Evolutionary conservation across 2,329 filamentous ascomycete species (phyloP).

Genomic region (Phialemonium atrogriseum): DNA sequence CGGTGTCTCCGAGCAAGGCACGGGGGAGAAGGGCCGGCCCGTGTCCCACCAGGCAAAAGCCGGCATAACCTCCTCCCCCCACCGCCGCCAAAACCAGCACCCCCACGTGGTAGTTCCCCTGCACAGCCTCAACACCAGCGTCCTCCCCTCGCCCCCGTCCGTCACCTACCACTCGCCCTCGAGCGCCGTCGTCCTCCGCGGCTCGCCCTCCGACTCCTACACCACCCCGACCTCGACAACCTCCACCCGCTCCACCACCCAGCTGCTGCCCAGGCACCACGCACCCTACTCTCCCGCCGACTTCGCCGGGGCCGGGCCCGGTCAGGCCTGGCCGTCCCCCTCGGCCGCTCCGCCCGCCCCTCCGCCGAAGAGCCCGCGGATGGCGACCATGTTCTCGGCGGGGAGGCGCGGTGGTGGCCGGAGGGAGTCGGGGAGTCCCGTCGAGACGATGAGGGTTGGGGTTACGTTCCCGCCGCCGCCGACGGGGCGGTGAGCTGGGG

Average conservation of each 20-base stretch:
- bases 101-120: conserved; percentile 5
- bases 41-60: background rate
- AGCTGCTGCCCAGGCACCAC: conserved; percentile 22
- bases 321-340: too few relatives aligned
- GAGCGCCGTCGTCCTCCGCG: conserved; percentile 14
- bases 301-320: too few relatives aligned
- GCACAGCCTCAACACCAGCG: conserved; percentile 3
- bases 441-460: conserved; percentile 26
- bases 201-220: conserved; percentile 11
- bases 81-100: conserved; percentile 4
- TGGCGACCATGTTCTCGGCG: conserved; percentile 1
- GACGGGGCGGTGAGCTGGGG: too few relatives aligned
- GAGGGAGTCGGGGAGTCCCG: conserved; percentile 20
- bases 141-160: conserved; percentile 1
- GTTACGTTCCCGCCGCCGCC: conserved; percentile 32
- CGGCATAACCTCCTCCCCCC: conserved; percentile 2
- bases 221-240: conserved; percentile 17
- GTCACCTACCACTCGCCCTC: conserved; percentile 10
- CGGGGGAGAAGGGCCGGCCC: background rate
- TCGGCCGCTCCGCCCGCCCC: conserved; percentile 7
- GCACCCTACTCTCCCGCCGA: conserved; percentile 20
- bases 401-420: conserved; percentile 3
- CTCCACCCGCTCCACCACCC: conserved; percentile 23
- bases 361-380: conserved; percentile 8
- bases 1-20: conserved; percentile 2